Conservation (phyloP, 179 eudicot species). For the Gypsophila paniculata region DNA sequence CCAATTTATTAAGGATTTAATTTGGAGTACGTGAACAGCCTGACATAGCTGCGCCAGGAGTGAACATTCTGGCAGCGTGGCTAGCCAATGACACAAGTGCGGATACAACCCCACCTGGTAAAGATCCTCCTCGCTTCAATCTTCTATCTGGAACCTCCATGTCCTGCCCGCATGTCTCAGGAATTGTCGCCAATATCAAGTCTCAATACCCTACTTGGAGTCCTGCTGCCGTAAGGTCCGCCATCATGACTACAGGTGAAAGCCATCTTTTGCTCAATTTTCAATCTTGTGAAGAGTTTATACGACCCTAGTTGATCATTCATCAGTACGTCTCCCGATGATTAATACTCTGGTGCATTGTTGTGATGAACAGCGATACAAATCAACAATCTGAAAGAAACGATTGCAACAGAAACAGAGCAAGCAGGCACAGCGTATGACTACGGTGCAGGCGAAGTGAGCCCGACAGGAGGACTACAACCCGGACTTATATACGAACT, state of each 20-base stretch:
- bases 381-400: constrained; percentile 38
- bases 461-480: constrained; percentile 39
- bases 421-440: constrained; percentile 63
- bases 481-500: constrained; percentile 67
- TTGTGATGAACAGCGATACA: constrained; percentile 42
- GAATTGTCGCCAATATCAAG: constrained; percentile 55
- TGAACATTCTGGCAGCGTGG: constrained; percentile 67
- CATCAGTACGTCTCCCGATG: not conserved
- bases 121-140: constrained; percentile 41
- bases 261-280: not conserved
- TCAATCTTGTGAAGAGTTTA: not conserved
- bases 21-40: constrained; percentile 39
- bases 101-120: constrained; percentile 33
- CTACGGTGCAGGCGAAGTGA: constrained; percentile 61
- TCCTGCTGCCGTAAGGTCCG: constrained; percentile 60
- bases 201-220: constrained; percentile 52
- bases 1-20: too few relatives aligned
- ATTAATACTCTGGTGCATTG: not conserved
- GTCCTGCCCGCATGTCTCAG: constrained; percentile 69
- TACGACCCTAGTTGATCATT: not conserved
- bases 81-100: constrained; percentile 33
- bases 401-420: constrained; percentile 40
- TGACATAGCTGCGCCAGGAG: constrained; percentile 75
- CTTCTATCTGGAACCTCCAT: constrained; percentile 64
- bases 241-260: constrained; percentile 72